Conservation (phyloP, 768 basidiomycete genomes). For the Leucogyrophana mollusca region DNA sequence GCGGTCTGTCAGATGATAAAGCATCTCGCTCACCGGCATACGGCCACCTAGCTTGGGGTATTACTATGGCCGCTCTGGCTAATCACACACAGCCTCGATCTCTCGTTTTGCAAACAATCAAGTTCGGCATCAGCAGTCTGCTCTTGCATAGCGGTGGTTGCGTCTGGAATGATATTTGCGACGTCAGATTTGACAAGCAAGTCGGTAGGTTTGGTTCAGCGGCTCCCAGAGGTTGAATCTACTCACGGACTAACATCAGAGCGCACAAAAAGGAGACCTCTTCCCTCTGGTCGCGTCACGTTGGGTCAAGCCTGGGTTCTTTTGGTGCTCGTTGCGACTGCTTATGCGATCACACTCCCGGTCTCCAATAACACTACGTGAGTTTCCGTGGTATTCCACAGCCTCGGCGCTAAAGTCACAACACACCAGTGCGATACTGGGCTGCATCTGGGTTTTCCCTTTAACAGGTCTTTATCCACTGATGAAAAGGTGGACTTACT, state of each 20-base stretch:
- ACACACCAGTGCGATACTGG: constrained; percentile 17
- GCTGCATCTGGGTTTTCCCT: constrained; percentile 16
- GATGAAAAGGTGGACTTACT: constrained; percentile 96
- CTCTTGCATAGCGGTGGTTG: constrained; percentile 46
- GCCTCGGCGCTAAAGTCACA: no score
- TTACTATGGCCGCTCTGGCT: no score
- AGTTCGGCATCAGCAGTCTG: constrained; percentile 12
- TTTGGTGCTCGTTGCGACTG: no score
- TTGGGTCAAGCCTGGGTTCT: no score
- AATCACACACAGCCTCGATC: no score
- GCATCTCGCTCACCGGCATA: no score
- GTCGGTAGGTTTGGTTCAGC: constrained; percentile 43
- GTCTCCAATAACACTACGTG: no score
- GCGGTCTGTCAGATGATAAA: no score
- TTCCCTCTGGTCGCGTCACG: constrained; percentile 39
- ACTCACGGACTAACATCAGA: constrained; percentile 32
- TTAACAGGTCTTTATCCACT: constrained; percentile 65
- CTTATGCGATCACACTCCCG: no score
- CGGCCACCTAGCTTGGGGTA: no score
- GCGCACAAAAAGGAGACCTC: constrained; percentile 46
- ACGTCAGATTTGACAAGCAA: constrained; percentile 48
- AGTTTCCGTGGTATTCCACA: no score
- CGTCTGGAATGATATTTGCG: constrained; percentile 55
- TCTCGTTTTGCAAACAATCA: no score
- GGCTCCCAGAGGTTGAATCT: not conserved